Evolutionary conservation across 176 grass and related monocot species (phyloP).

Genomic region (Poa pratensis): DNA sequence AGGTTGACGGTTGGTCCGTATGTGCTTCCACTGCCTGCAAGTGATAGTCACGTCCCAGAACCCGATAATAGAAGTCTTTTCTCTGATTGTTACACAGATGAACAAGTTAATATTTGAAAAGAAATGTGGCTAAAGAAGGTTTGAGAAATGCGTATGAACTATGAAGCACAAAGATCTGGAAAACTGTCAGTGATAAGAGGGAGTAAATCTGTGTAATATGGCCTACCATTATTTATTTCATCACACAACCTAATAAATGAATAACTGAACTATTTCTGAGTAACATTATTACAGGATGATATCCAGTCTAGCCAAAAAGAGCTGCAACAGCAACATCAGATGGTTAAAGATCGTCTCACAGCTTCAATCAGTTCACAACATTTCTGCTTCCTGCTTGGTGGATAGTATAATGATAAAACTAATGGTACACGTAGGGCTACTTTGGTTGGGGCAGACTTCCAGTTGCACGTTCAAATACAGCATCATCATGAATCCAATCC

Average conservation of each 20-base stretch:
- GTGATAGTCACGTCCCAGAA: no score
- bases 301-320: not conserved
- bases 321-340: not conserved
- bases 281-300: not conserved
- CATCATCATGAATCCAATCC: conserved; percentile 10
- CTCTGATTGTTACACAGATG: not conserved
- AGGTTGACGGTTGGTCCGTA: no score
- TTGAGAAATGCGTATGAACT: not conserved
- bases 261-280: not conserved
- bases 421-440: not conserved
- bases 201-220: not conserved
- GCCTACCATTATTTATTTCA: conserved; percentile 10
- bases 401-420: not conserved
- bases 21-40: not conserved
- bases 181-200: not conserved
- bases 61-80: not conserved
- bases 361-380: not conserved
- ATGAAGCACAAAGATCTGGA: not conserved
- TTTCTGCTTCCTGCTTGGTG: no score
- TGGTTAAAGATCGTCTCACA: not conserved
- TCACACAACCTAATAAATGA: conserved; percentile 17
- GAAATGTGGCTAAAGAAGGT: not conserved
- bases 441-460: not conserved
- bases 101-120: not conserved
- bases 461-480: not conserved